Evolutionary conservation across 179 eudicot genomes (phyloP).

Genomic region (Spinacia oleracea): DNA sequence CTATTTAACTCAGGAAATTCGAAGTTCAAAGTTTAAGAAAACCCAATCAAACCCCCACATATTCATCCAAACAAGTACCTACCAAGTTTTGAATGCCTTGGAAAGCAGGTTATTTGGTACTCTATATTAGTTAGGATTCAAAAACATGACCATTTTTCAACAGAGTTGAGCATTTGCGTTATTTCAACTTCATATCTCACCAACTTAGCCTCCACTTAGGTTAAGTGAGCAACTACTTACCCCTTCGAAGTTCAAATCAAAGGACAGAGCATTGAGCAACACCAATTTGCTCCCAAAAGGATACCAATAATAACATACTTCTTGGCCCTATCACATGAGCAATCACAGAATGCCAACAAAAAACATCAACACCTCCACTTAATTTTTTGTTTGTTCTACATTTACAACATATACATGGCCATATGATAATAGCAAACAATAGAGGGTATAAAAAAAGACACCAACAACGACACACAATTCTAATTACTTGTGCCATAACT

Average conservation of each 20-base stretch:
- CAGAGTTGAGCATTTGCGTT: neutral
- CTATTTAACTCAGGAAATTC: neutral
- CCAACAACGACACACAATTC: neutral
- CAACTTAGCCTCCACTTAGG: conserved; percentile 8
- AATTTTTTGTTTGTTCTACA: no score
- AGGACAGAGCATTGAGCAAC: conserved; percentile 11
- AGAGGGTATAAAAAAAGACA: neutral
- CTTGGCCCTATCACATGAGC: neutral
- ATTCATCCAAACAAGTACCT: neutral
- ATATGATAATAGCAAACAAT: neutral
- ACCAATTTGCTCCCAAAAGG: conserved; percentile 3
- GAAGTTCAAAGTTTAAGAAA: neutral
- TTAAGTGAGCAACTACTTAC: conserved; percentile 1
- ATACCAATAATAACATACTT: neutral
- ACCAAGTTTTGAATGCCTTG: neutral
- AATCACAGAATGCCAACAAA: neutral
- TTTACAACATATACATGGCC: conserved; percentile 1
- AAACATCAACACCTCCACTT: conserved; percentile 10
- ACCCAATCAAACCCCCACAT: neutral
- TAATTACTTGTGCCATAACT: neutral
- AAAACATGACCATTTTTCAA: neutral
- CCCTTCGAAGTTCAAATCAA: neutral
- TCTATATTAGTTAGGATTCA: neutral
- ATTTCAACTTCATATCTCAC: conserved; percentile 2
- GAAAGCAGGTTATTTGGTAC: neutral